Percentiles rank a stretch among this genome's conserved stretches.
These are phyloP conservation scores for Debaryomycetaceae sp. DNA, from an alignment of 1,139 yeast genomes.

Conservation along the genomic window DNA sequence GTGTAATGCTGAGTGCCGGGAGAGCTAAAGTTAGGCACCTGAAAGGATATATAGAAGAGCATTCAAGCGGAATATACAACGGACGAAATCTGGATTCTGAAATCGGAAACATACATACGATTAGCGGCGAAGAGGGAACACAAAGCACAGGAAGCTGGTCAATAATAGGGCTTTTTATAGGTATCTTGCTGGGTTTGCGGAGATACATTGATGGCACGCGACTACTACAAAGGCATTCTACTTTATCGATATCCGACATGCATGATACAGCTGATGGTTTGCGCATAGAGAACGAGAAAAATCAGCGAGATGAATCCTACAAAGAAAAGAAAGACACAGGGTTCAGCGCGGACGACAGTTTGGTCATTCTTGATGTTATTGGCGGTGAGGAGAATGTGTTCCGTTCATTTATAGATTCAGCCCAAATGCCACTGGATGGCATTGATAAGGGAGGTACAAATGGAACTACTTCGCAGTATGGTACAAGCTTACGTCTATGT, in stretches of 20 bases:
- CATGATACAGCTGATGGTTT: background rate
- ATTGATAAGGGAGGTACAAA: background rate
- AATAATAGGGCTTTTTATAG: background rate
- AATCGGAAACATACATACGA: background rate
- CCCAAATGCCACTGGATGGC: background rate
- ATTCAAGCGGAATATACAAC: background rate
- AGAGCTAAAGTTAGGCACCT: background rate
- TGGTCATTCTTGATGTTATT: constrained; percentile 4
- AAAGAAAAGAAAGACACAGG: background rate
- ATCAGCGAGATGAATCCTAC: background rate
- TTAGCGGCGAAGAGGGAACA: background rate
- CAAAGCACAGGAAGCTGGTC: background rate
- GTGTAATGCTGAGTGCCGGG: background rate
- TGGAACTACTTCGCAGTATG: constrained; percentile 4
- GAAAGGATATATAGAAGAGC: background rate
- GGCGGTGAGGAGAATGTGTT: background rate
- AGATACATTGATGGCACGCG: background rate
- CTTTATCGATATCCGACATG: background rate
- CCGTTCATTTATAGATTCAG: constrained; percentile 2
- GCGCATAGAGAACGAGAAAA: background rate
- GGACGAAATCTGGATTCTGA: background rate
- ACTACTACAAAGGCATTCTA: background rate
- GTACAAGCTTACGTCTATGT: constrained; percentile 4
- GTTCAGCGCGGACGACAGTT: constrained; percentile 5
- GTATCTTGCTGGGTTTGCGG: background rate